Percentiles rank a stretch among this genome's conserved stretches.
phyloP scores from a whole-genome alignment of 2,329 filamentous ascomycete species.

The Ilyonectria destructans region DNA sequence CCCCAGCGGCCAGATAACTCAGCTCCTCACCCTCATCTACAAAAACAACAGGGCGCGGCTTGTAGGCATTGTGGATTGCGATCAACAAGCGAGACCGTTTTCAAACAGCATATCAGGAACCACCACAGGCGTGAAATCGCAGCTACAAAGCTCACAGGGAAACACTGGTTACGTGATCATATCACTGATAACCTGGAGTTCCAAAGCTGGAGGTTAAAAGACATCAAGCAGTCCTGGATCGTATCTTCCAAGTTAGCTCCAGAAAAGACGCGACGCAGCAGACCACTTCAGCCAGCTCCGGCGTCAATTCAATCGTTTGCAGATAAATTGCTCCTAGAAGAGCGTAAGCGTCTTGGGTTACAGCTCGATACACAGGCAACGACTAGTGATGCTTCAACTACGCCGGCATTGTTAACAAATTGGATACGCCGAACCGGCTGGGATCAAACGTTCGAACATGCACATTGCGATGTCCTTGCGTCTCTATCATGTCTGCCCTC shows the following conservation, averaged over 20 bases:
- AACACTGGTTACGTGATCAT: conserved; percentile 9
- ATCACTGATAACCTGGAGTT: neutral
- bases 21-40: neutral
- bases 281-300: neutral
- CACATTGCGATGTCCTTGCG: conserved; percentile 4
- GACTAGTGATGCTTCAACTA: too few species aligned
- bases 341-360: neutral
- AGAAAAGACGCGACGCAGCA: neutral
- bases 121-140: neutral
- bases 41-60: neutral
- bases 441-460: neutral
- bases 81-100: neutral
- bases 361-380: neutral
- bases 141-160: neutral
- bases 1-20: neutral
- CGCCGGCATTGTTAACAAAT: conserved; percentile 14
- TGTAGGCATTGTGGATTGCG: conserved; percentile 6
- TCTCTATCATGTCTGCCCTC: neutral
- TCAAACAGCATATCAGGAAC: neutral
- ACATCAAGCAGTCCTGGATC: conserved; percentile 4
- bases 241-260: neutral
- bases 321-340: neutral
- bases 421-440: conserved; percentile 20
- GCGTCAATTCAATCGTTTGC: neutral
- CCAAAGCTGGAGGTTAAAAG: conserved; percentile 2